Base-by-base conservation (phyloP, 2,329 filamentous ascomycete genomes). In the Fusarium sacchari region DNA sequence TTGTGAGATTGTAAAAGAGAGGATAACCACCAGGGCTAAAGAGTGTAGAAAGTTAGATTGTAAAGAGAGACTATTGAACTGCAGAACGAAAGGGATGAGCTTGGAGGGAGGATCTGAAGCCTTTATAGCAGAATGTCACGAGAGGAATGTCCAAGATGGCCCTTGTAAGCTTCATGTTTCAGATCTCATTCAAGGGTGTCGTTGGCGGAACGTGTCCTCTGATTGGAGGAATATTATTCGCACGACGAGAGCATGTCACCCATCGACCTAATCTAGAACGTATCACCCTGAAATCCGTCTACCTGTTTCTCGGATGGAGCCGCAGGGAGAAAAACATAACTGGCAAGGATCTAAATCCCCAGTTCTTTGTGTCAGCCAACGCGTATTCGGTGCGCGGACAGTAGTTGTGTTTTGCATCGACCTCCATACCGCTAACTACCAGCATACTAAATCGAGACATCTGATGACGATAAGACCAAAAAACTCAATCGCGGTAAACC, bases 11-110 rank as follows among this genome's bases (percentile, higher is more conserved):
- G 20, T 53, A 13, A 75, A 76, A 64, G 67, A 76, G 66, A 69
- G 70, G 62, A 65, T 64, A 76, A 76, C 74, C 74, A 72, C 74
- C 74, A 77, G 74, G 74, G 74, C 52, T 62, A 74, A 69, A 42
- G 71, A 72, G 52, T 66, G 62, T 71, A 73, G 64, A 43, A 67
- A 64, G 47, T 58, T 69, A 58, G 65, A 68, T 68, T 69, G 36
- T 49, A 64, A 69, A 69, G 44, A 46, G 36, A 53, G 67, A 59
- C 40, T 58, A 37, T 69, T 43, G 52, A 50, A 69, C 67, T 69
- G 26, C 30, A 24, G 58, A 57, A 20, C 22, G 5, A 15, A 24
- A n/a, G 11, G 10, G 4, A 13, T 34, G 22, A 17, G 12, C 24
- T 5, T 22, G n/a, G 8, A 34, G 22, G 39, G 32, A 39, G 40